Evolutionary conservation across 306 rosid genomes (phyloP), one percentile per base, ranked within the genome.

Genomic region (Medicago lupulina): DNA sequence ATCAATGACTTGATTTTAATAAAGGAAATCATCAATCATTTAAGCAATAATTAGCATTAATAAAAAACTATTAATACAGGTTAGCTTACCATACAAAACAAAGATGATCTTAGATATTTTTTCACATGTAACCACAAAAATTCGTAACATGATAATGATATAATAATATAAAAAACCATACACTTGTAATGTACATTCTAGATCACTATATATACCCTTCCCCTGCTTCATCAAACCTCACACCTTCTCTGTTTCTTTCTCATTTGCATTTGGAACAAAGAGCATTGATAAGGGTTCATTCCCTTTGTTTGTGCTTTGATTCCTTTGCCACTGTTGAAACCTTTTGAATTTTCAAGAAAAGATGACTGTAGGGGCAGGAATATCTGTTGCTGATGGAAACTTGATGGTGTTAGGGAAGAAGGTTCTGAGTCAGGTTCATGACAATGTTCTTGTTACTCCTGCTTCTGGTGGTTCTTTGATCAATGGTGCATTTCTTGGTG

Each of bases 281-380:
- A 64, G 8, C 54, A 39, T 6, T 19, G 14, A 8, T 31, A 50
- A 50, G 57, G 57, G 57, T 50, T 50, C 55, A 50, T 50, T 50
- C 55, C 18, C 19, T 50, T 50, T 50, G 9, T 49, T 6, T 50
- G 13, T 55, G 12, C 61, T 55, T 5, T 18, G 61, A 55, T 55
- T 55, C 28, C 6, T 10, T 6, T 19, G 40, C 18, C 18, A 9
- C 12, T 54, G 28, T 54, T 54, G 14, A 18, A 54, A 18, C 1
- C 7, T 18, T 54, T 54, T 18, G 31, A 14, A 14, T 60, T 60
- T 28, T 28, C 66, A 28, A 28, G 41, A 6, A 65, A 65, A 65
- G 82, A 93, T 95, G 98, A 92, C 97, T 12, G 92, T 95, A 0
- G 96, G 97, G 12, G 92, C 98, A 6, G 93, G 96, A 23, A 86